A percentile compares a stretch with the other conserved stretches of the same genome.
Evolutionary conservation across 441 rosid species (phyloP).

Genomic region (Omphalea diandra): DNA sequence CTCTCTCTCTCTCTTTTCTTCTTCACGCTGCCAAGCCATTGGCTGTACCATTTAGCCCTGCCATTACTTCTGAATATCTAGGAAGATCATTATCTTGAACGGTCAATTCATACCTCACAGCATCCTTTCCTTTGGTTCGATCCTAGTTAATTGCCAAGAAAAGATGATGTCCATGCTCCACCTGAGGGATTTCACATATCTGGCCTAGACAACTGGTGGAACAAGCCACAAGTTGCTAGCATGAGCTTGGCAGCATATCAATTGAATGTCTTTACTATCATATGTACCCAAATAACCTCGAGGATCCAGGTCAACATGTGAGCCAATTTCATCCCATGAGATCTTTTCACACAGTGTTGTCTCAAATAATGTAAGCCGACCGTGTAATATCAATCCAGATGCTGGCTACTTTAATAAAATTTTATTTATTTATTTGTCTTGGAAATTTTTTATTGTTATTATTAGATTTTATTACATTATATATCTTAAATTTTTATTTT

Average conservation of each 20-base stretch:
- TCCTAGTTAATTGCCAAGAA: slow-evolving; percentile 88
- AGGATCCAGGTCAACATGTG: slow-evolving; percentile 66
- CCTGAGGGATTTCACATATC: slow-evolving; percentile 76
- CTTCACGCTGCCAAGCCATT: too few relatives aligned
- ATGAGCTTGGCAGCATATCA: slow-evolving; percentile 97
- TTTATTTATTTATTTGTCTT: slow-evolving; percentile 87
- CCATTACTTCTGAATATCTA: slow-evolving; percentile 65
- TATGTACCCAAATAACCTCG: slow-evolving; percentile 70
- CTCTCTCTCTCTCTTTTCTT: too few relatives aligned
- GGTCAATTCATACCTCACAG: slow-evolving; percentile 72
- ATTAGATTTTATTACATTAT: too few relatives aligned
- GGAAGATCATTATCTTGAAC: slow-evolving; percentile 58
- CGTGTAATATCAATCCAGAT: slow-evolving; percentile 84
- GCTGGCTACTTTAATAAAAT: slow-evolving; percentile 94
- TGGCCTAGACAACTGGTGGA: slow-evolving; percentile 71
- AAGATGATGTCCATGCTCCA: slow-evolving; percentile 67
- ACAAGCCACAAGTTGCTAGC: slow-evolving; percentile 89
- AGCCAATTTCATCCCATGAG: slow-evolving; percentile 61
- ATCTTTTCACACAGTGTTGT: slow-evolving; percentile 92
- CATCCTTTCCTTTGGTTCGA: slow-evolving; percentile 97
- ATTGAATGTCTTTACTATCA: slow-evolving; percentile 82
- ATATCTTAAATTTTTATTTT: too few relatives aligned
- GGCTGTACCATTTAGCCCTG: slow-evolving; percentile 85
- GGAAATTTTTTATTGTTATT: too few relatives aligned
- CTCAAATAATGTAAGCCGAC: slow-evolving; percentile 83